Evolutionary conservation across 2,329 filamentous ascomycete species (phyloP), one percentile per base, ranked within the genome.

Genomic region (Beauveria sp.): DNA sequence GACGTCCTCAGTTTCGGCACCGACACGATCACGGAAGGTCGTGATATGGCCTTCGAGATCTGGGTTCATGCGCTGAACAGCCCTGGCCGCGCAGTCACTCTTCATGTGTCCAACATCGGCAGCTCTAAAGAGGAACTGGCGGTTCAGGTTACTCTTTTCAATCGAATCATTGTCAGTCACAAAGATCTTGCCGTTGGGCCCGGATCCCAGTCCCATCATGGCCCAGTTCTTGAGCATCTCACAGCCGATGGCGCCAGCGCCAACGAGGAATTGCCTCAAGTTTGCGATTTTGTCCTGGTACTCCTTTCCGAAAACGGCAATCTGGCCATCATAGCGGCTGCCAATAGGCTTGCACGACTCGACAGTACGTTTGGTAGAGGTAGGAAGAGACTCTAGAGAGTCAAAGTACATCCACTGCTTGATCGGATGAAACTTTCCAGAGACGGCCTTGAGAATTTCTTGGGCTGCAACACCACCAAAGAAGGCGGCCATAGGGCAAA

Each of bases 151-250:
- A 79, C 93, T 98, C 84, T 93, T 96, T 78, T 99, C 95, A 68
- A 99, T 99, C 60, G 93, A 93, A 72, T 99, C 95, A 87, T 96
- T 98, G 73, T 99, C 95, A 16, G 96, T 98, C 55, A 99, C 90
- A 63, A 80, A 91, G 70, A 99, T 96, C 75, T 89, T 89, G 69
- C 95, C 95, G 54, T 92, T 84, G 3, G 91, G 90, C 4, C 95
- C 95, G 51, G 90, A 90, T 50, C 89, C 93, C 34, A 99, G 81
- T 67, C 95, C 95, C 74, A 98, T 96, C 93, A 99, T 96, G 42
- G 96, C 93, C 93, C 95, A 99, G 76, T 98, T 98, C 85, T 99
- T 99, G 67, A 99, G 80, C 89, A 98, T 99, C 73, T 99, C 95
- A 71, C 95, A 99, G 51, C 95, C 95, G 73, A 99, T 99, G 65